These are phyloP conservation scores for Tympanopsis confertula DNA, from an alignment of 2,329 filamentous ascomycete species.

Conservation along the genomic window DNA sequence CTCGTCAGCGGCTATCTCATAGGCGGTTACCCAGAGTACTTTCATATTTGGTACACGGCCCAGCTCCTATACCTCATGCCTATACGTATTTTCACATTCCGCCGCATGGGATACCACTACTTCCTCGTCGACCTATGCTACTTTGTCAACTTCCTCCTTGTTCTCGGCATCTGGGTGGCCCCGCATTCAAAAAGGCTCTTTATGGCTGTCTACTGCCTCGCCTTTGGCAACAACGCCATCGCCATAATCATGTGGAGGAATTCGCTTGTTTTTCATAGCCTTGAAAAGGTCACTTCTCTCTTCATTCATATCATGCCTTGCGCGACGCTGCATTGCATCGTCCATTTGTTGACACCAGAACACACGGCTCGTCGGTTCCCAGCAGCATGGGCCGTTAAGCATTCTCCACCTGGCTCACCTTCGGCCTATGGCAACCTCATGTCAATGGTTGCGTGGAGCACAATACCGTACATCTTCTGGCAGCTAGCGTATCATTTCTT, in stretches of 20 bases:
- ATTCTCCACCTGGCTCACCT: conserved; percentile 53
- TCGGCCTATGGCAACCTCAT: conserved; percentile 66
- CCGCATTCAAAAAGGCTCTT: conserved; percentile 83
- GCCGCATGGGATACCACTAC: conserved; percentile 85
- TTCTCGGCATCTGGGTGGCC: conserved; percentile 81
- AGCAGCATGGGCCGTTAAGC: conserved; percentile 72
- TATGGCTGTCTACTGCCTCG: conserved; percentile 81
- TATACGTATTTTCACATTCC: conserved; percentile 83
- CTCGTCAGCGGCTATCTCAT: conserved; percentile 93
- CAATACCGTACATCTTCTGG: conserved; percentile 85
- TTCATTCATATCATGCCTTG: conserved; percentile 99
- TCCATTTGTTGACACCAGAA: conserved; percentile 64
- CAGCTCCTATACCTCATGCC: conserved; percentile 96
- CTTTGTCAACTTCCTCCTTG: conserved; percentile 82
- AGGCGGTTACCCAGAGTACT: conserved; percentile 71
- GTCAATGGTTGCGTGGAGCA: conserved; percentile 90
- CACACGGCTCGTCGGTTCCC: conserved; percentile 64
- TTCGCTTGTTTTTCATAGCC: conserved; percentile 92
- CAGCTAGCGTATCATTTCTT: conserved; percentile 87
- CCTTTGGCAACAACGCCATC: conserved; percentile 91
- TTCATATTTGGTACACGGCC: conserved; percentile 83
- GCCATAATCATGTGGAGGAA: conserved; percentile 99
- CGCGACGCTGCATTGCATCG: conserved; percentile 80
- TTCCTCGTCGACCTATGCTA: conserved; percentile 96
- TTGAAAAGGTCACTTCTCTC: conserved; percentile 96